Evolutionary conservation across 306 rosid species (phyloP).

Genomic region (Canavalia ensiformis): DNA sequence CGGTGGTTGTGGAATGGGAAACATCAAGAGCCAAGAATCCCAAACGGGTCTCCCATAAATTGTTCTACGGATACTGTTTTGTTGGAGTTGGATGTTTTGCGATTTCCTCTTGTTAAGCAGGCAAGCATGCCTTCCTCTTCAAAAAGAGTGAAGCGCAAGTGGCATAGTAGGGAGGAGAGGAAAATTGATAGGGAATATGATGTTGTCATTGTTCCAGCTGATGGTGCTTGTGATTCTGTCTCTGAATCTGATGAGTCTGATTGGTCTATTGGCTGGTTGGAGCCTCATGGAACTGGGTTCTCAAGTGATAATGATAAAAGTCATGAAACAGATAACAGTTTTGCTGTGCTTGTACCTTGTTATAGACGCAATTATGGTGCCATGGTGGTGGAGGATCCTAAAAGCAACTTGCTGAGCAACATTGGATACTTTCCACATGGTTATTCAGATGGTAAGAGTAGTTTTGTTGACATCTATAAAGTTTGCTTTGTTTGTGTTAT

Average conservation of each 20-base stretch:
- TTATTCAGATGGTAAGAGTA: slow-evolving; percentile 80
- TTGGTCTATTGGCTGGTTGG: slow-evolving; percentile 98
- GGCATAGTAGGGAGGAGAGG: slow-evolving; percentile 92
- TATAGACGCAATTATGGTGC: slow-evolving; percentile 65
- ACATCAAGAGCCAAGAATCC: slow-evolving; percentile 73
- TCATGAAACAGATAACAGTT: slow-evolving; percentile 75
- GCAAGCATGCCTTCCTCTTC: slow-evolving; percentile 67
- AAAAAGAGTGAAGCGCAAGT: slow-evolving; percentile 81
- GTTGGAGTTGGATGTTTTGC: slow-evolving; percentile 79
- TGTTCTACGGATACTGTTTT: slow-evolving; percentile 60
- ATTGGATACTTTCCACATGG: slow-evolving; percentile 70
- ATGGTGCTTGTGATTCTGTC: slow-evolving; percentile 87
- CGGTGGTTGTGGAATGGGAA: slow-evolving; percentile 96
- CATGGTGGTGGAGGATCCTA: slow-evolving; percentile 54
- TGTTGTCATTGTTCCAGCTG: slow-evolving; percentile 92
- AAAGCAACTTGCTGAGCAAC: slow-evolving; percentile 58
- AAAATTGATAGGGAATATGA: slow-evolving; percentile 84
- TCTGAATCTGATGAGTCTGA: slow-evolving; percentile 92
- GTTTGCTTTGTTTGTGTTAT: slow-evolving; percentile 14
- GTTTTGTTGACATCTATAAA: slow-evolving; percentile 15
- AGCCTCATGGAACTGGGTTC: slow-evolving; percentile 95
- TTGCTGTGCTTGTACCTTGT: slow-evolving; percentile 94
- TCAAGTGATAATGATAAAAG: slow-evolving; percentile 63
- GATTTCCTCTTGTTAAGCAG: slow-evolving; percentile 67
- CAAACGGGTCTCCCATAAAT: slow-evolving; percentile 64